A percentile compares a stretch with the other conserved stretches of the same genome.
phyloP scores from a whole-genome alignment of 345 rosid species.

The Linum tenue region DNA sequence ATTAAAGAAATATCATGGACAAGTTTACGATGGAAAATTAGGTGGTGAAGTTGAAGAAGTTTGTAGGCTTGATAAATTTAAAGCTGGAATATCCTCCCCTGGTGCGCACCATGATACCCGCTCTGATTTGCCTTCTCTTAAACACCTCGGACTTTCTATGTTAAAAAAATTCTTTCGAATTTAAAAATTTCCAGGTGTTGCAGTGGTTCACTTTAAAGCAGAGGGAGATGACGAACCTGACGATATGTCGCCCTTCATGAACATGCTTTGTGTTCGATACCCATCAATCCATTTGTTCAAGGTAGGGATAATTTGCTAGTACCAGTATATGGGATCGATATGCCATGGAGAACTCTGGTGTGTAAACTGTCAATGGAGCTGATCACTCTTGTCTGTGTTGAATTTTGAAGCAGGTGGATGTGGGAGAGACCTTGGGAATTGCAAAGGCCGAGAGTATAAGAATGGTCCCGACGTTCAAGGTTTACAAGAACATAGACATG shows the following conservation, averaged over 20 bases:
- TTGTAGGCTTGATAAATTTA: neutral
- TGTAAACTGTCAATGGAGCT: neutral
- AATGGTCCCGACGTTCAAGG: neutral
- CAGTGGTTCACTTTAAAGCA: constrained; percentile 24
- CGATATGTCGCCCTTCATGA: constrained; percentile 32
- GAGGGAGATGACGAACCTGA: constrained; percentile 27
- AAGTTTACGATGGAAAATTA: neutral
- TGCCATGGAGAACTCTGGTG: too few relatives aligned
- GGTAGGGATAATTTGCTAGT: constrained; percentile 12
- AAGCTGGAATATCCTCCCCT: neutral
- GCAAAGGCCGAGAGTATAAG: neutral
- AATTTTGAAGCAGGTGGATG: neutral
- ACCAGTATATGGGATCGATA: too few relatives aligned
- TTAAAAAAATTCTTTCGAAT: neutral
- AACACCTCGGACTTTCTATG: neutral
- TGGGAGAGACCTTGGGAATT: neutral
- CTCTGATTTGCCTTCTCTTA: neutral
- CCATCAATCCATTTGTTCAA: constrained; percentile 29
- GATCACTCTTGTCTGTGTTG: neutral
- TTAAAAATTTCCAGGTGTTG: constrained; percentile 25
- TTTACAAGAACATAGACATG: neutral
- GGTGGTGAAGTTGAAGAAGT: constrained; percentile 7
- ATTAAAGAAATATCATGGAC: constrained; percentile 3
- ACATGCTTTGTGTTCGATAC: constrained; percentile 30
- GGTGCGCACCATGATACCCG: neutral